These are phyloP conservation scores for Irpex sp. DNA, from an alignment of 1,284 basidiomycete species.

Conservation along the genomic window DNA sequence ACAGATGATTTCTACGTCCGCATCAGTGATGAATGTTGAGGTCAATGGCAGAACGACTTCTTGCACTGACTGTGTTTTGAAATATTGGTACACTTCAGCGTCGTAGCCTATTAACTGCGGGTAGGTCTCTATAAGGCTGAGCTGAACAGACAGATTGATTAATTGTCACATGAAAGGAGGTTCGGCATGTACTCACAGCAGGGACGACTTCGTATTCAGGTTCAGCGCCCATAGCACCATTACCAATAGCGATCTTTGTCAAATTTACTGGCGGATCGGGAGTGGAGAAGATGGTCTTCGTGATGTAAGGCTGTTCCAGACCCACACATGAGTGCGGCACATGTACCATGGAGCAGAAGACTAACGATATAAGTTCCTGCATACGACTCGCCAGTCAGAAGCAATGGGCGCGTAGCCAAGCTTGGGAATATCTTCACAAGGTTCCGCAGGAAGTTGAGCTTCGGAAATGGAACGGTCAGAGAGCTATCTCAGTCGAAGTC, in stretches of 20 bases:
- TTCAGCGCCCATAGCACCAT: constrained; percentile 48
- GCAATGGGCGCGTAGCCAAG: constrained; percentile 53
- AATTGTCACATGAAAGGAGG: not conserved
- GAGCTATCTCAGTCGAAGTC: no score
- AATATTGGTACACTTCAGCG: constrained; percentile 59
- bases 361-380: constrained; percentile 53
- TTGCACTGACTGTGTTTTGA: constrained; percentile 56
- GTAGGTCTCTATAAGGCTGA: constrained; percentile 16
- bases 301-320: constrained; percentile 9
- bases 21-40: not conserved
- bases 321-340: not conserved
- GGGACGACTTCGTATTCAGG: constrained; percentile 47
- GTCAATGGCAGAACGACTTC: not conserved
- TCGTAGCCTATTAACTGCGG: constrained; percentile 31
- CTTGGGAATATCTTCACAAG: constrained; percentile 64
- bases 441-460: constrained; percentile 67
- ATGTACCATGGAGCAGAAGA: not conserved
- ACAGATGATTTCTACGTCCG: constrained; percentile 11
- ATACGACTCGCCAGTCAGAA: constrained; percentile 65
- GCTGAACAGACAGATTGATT: not conserved
- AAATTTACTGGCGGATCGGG: constrained; percentile 57
- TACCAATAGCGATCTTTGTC: constrained; percentile 61
- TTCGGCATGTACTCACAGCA: constrained; percentile 41
- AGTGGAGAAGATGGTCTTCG: constrained; percentile 7
- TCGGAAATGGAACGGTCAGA: not conserved